Base-by-base conservation (phyloP, 2,329 filamentous ascomycete genomes). In the Pleoardoris graminearum region DNA sequence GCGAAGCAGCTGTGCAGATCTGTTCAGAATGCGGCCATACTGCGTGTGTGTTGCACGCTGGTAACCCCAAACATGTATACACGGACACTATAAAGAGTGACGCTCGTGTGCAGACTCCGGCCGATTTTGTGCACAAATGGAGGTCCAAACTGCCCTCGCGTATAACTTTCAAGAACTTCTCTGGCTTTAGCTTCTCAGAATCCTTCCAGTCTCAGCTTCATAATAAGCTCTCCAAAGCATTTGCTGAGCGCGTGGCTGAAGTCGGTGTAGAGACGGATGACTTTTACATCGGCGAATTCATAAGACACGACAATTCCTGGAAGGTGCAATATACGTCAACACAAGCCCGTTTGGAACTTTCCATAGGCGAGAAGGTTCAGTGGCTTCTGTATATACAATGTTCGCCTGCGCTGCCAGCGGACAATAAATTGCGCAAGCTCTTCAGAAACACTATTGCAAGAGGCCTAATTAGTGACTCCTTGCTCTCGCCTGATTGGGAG, bases 381-480 rank as follows among this genome's bases (percentile, higher is more conserved):
- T 84, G 83, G 80, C 67, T 74, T 0, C 54, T 85, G 0, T 71
- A 75, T 57, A 75, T 77, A 11, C 77, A 76, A 30, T 68, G 78
- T n/a, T 64, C 71, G 0, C 48, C 59, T 3, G 55, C 65, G 12
- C 66, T 76, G 25, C 71, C 76, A 2, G 69, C 72, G 0, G 71
- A 74, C 22, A 76, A 73, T 46, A 50, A 63, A 1, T 56, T 77
- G 17, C 70, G 81, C 25, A 72, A 77, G 47, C 66, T 79, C 0
- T 65, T 82, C 2, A 35, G 53, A 19, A 35, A 33, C 1, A 66
- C 68, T 4, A 22, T 72, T 10, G 66, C 65, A 10, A 59, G 62
- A 7, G 61, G 56, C 1, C 27, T 10, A 10, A 53, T 62, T 12
- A 12, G 29, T 7, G 7, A 33, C 1, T 48, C 50, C 4, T 25